phyloP scores from a whole-genome alignment of 139 green algal species.

The Tetradesmus lagerheimii region DNA sequence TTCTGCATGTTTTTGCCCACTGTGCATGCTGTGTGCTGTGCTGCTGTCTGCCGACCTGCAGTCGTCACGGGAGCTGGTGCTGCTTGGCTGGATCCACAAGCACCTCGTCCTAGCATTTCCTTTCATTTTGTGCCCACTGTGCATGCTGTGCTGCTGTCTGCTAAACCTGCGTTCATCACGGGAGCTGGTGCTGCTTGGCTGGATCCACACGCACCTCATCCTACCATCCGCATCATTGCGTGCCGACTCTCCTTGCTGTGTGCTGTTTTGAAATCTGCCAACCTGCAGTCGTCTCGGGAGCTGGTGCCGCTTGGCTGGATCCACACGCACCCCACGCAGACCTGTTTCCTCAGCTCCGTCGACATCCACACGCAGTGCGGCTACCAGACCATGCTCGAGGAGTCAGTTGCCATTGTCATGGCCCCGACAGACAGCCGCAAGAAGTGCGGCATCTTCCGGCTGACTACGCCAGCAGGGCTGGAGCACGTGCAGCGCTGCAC shows the following conservation, averaged over 20 bases:
- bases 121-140: no score
- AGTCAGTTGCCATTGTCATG: conserved; percentile 98
- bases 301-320: conserved; percentile 97
- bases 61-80: conserved; percentile 75
- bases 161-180: no score
- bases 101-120: no score
- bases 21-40: no score
- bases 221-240: no score
- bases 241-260: neutral
- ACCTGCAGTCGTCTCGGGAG: conserved; percentile 54
- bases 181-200: no score
- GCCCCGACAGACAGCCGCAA: conserved; percentile 74
- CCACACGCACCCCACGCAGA: conserved; percentile 97
- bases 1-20: no score
- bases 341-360: conserved; percentile 96
- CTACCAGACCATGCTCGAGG: conserved; percentile 96
- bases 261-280: neutral
- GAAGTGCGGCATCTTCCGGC: conserved; percentile 91
- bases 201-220: no score
- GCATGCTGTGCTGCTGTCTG: conserved; percentile 22
- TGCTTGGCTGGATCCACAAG: no score
- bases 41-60: conserved; percentile 20
- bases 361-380: conserved; percentile 92
- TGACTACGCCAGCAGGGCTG: conserved; percentile 91
- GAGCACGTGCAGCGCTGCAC: conserved; percentile 89